These are phyloP conservation scores for Phytopythium boreale DNA, from an alignment of 352 stramenopile genomes.

Conservation along the genomic window DNA sequence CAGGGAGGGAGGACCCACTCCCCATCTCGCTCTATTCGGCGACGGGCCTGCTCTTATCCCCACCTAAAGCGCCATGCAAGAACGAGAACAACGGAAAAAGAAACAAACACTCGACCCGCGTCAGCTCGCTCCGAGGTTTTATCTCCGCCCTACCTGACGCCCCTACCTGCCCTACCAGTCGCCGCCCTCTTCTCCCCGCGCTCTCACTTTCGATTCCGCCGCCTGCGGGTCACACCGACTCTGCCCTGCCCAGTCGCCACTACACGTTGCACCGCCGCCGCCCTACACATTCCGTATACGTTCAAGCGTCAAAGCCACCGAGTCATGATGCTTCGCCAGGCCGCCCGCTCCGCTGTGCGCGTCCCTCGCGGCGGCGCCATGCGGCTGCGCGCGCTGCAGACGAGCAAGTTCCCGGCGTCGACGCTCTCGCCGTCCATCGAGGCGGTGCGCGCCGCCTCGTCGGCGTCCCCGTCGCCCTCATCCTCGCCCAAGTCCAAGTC, in stretches of 20 bases:
- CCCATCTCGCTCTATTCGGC: background rate
- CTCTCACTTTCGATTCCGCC: background rate
- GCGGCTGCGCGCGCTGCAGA: conserved; percentile 3
- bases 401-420: conserved; percentile 3
- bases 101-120: background rate
- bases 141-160: background rate
- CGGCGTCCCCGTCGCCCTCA: conserved; percentile 11
- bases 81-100: background rate
- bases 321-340: conserved; percentile 3
- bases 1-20: background rate
- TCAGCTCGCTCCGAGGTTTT: conserved; percentile 3
- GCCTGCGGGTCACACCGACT: background rate
- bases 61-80: background rate
- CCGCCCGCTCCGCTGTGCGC: background rate
- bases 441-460: conserved; percentile 6
- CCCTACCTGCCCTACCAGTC: background rate
- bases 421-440: conserved; percentile 6
- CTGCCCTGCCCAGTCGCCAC: background rate
- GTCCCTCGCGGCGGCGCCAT: background rate
- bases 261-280: background rate
- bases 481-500: conserved; percentile 12
- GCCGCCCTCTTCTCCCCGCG: no score
- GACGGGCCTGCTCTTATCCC: background rate
- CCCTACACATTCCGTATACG: background rate
- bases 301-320: no score